phyloP scores from a whole-genome alignment of 1,284 basidiomycete species.

The Rhizoctonia solani region DNA sequence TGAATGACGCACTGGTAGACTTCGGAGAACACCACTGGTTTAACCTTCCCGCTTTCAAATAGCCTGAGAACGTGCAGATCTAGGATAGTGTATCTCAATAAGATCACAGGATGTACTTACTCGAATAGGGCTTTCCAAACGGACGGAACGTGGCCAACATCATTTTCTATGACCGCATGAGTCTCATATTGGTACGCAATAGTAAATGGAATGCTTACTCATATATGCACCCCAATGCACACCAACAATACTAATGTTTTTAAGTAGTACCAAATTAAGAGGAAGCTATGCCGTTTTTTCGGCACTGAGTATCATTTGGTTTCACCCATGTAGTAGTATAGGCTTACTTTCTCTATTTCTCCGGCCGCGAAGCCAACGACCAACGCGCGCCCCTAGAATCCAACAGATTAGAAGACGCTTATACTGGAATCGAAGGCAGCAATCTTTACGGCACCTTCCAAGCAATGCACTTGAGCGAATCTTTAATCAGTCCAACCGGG shows the following conservation, averaged over 20 bases:
- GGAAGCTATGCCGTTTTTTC: slow-evolving; percentile 60
- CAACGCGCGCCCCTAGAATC: slow-evolving; percentile 66
- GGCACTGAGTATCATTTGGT: slow-evolving; percentile 4
- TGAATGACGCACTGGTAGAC: slow-evolving; percentile 54
- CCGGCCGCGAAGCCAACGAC: slow-evolving; percentile 93
- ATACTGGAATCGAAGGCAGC: background rate
- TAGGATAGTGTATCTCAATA: slow-evolving; percentile 20
- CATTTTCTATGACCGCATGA: slow-evolving; percentile 56
- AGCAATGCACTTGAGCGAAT: slow-evolving; percentile 86
- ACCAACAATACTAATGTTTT: slow-evolving; percentile 82
- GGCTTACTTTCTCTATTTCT: slow-evolving; percentile 79
- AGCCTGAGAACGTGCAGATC: slow-evolving; percentile 52
- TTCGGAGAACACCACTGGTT: slow-evolving; percentile 74
- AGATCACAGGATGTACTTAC: slow-evolving; percentile 47
- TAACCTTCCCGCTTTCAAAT: slow-evolving; percentile 65
- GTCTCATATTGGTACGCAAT: background rate
- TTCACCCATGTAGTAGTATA: background rate
- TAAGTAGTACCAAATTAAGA: slow-evolving; percentile 84
- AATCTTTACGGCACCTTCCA: slow-evolving; percentile 65
- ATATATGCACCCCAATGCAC: slow-evolving; percentile 85
- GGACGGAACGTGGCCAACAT: slow-evolving; percentile 63
- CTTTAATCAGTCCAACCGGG: slow-evolving; percentile 80
- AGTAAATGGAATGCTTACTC: slow-evolving; percentile 47
- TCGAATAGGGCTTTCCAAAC: slow-evolving; percentile 79
- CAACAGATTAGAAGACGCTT: background rate